Evolutionary conservation across 768 basidiomycete genomes (phyloP).

Genomic region (Panaeolus cyanescens): DNA sequence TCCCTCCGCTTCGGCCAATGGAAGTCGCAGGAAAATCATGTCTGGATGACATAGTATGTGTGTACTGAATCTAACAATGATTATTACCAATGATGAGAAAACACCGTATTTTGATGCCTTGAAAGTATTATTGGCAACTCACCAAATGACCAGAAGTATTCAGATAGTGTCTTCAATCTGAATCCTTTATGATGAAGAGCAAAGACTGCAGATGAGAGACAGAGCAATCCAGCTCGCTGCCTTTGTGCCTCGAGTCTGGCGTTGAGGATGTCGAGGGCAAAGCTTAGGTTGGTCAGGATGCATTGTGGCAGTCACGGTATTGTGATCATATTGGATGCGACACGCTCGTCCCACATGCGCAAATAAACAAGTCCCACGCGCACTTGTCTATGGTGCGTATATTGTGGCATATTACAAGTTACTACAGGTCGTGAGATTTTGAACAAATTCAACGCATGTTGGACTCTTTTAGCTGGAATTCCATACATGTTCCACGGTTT

Average conservation of each 20-base stretch:
- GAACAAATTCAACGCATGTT: too few relatives aligned
- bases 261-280: background rate
- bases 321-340: background rate
- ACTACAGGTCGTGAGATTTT: too few relatives aligned
- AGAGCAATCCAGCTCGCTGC: background rate
- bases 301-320: slow-evolving; percentile 1
- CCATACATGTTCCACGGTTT: too few relatives aligned
- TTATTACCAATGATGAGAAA: background rate
- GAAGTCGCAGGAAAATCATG: slow-evolving; percentile 52
- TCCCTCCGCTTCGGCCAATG: slow-evolving; percentile 52
- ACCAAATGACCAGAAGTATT: background rate
- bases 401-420: too few relatives aligned
- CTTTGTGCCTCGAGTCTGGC: background rate
- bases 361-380: background rate
- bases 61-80: background rate
- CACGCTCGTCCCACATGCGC: background rate
- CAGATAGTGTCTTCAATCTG: too few relatives aligned
- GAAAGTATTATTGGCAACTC: background rate
- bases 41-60: background rate
- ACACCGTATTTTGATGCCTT: background rate
- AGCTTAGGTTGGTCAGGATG: background rate
- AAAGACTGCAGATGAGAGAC: background rate
- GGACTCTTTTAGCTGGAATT: too few relatives aligned
- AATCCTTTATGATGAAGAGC: background rate
- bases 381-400: too few relatives aligned